These are phyloP conservation scores for Sedum album DNA, from an alignment of 164 flowering plant genomes.

Conservation along the genomic window DNA sequence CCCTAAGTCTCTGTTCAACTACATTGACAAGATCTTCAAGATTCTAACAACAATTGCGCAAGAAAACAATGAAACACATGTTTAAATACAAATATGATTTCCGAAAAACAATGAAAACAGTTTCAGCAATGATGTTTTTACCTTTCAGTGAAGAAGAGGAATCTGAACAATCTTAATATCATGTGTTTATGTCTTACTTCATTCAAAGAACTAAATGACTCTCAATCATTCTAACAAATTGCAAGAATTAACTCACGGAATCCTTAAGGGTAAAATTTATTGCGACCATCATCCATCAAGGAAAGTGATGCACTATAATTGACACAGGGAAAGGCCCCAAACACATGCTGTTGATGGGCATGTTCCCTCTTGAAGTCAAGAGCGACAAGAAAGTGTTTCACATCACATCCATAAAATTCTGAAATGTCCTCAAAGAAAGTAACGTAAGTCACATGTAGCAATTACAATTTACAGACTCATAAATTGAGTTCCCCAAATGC, in stretches of 20 bases:
- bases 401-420: constrained; percentile 7
- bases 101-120: background rate
- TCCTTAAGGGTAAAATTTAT: background rate
- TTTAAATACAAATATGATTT: background rate
- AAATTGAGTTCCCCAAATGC: constrained; percentile 1
- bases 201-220: background rate
- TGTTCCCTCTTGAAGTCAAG: background rate
- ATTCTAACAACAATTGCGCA: too few species aligned
- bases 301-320: constrained; percentile 1
- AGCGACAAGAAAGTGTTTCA: constrained; percentile 3
- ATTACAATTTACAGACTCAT: constrained; percentile 1
- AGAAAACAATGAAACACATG: background rate
- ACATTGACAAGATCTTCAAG: too few species aligned
- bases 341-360: constrained; percentile 2
- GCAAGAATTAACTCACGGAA: background rate
- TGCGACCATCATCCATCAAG: background rate
- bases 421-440: background rate
- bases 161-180: background rate
- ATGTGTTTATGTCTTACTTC: background rate
- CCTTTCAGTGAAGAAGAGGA: background rate
- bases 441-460: constrained; percentile 3
- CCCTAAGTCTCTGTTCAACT: too few species aligned
- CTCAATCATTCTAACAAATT: background rate
- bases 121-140: background rate
- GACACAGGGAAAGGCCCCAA: background rate